Evolutionary conservation across 352 stramenopile species (phyloP).

Genomic region (Pythium brassicae): DNA sequence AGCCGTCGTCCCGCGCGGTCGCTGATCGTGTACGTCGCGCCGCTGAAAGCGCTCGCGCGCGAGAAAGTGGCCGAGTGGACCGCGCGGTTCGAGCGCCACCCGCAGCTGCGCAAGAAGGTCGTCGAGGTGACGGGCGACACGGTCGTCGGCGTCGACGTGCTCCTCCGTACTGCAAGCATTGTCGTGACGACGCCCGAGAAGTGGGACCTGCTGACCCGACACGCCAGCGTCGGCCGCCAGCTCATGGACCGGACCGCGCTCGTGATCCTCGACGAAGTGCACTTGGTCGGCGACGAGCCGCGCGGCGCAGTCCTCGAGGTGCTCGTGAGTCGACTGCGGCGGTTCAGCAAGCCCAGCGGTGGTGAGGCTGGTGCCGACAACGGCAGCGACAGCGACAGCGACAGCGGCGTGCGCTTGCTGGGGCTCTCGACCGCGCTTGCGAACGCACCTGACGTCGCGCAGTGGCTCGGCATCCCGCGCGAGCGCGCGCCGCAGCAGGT

Average conservation of each 20-base stretch:
- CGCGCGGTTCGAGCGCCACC: constrained; percentile 82
- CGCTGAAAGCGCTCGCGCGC: constrained; percentile 95
- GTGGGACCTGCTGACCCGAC: constrained; percentile 96
- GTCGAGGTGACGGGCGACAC: constrained; percentile 97
- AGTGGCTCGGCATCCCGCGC: constrained; percentile 95
- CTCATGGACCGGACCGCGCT: constrained; percentile 81
- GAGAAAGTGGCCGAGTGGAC: constrained; percentile 98
- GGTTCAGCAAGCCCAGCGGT: constrained; percentile 47
- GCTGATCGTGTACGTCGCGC: constrained; percentile 97
- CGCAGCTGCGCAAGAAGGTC: constrained; percentile 86
- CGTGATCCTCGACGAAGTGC: constrained; percentile 97
- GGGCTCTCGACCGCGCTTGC: constrained; percentile 95
- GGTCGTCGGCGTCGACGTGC: constrained; percentile 87
- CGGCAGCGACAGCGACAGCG: constrained; percentile 33
- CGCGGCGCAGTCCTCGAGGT: constrained; percentile 90
- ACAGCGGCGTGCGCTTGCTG: constrained; percentile 84
- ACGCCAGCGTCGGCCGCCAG: constrained; percentile 64
- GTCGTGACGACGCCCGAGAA: constrained; percentile 98
- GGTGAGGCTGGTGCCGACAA: too few species aligned
- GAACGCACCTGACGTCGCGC: constrained; percentile 94
- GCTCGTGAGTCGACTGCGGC: constrained; percentile 84
- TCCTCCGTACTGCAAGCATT: constrained; percentile 92
- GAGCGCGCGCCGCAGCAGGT: constrained; percentile 67
- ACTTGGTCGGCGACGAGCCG: constrained; percentile 94
- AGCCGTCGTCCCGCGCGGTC: too few species aligned